Base-by-base conservation (phyloP, 345 rosid species). In the Ceriops decandra region DNA sequence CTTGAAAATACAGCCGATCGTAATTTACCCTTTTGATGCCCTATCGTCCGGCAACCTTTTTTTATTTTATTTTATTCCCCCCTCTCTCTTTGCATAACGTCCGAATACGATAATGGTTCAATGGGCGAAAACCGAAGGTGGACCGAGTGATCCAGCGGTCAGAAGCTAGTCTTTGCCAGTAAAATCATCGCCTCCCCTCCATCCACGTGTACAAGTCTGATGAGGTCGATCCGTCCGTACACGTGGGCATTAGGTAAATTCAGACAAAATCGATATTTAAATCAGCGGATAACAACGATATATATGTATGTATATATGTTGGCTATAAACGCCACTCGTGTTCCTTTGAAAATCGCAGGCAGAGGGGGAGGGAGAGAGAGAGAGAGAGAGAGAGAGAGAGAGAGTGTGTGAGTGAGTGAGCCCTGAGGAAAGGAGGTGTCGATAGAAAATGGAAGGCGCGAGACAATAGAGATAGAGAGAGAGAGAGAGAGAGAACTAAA, bases 271-370 rank as follows among this genome's bases (percentile, higher is more conserved):
- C n/a, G 15, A 35, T 28, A 61, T 68, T 63, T 73, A 67, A 60
- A 30, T 9, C 0, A 75, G 24, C 10, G 0, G 36, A 62, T 28
- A 62, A 24, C 28, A 42, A 11, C 5, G 0, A 31, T 5, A 31
- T 5, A 31, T 31, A 31, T 30, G 4, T 30, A 30, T 30, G 0
- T 13, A 42, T 13, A 42, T 0, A 57, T 60, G 53, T 24, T 24
- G 66, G 74, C 77, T 83, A 87, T 89, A 87, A 80, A 82, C 74
- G 5, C 19, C 52, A 3, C 42, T 28, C 64, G 20, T 26, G 6
- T 52, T 8, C 3, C 1, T 7, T 67, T 62, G 19, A 42, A 6
- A 58, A 69, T 62, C 33, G 60, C 60, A 71, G 67, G 42, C 35
- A 70, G 8, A 42, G 32, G 52, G 69, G 35, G 60, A 58, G 70